Conservation (phyloP, 2,329 filamentous ascomycete species). For the Corynespora cassiicola region DNA sequence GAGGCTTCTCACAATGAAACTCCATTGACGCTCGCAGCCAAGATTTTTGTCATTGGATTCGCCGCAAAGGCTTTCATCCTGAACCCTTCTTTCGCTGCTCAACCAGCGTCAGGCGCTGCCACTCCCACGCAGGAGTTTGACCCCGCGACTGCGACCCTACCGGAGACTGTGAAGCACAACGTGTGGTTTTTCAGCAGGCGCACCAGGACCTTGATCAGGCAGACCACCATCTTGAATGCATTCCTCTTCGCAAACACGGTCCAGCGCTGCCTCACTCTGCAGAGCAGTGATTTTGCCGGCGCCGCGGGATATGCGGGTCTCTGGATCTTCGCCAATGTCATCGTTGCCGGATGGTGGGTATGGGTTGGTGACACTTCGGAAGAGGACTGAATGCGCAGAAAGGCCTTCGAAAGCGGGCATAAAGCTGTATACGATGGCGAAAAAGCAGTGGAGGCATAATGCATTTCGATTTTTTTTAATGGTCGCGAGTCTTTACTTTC, state of each 20-base stretch:
- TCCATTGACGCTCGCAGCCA: constrained; percentile 53
- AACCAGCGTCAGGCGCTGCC: constrained; percentile 54
- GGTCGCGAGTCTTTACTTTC: no score
- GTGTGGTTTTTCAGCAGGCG: constrained; percentile 74
- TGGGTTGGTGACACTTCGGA: constrained; percentile 59
- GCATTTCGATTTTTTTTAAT: no score
- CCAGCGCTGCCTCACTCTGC: constrained; percentile 71
- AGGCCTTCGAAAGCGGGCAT: no score
- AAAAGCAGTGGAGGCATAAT: no score
- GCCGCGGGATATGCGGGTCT: constrained; percentile 75
- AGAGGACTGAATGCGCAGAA: no score
- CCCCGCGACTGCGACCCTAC: constrained; percentile 68
- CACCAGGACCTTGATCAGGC: constrained; percentile 64
- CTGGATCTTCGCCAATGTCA: constrained; percentile 72
- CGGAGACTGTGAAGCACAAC: constrained; percentile 75
- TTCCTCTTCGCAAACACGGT: constrained; percentile 62
- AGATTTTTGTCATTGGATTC: constrained; percentile 72
- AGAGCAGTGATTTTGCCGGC: constrained; percentile 73
- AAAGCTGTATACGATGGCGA: no score
- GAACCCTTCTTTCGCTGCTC: constrained; percentile 66
- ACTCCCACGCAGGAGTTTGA: constrained; percentile 66
- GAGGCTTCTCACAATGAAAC: constrained; percentile 70
- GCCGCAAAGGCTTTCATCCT: constrained; percentile 82
- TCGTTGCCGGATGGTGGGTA: constrained; percentile 64
- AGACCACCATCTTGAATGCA: constrained; percentile 58